Base-by-base conservation (phyloP, 1,139 yeast genomes). In the Taphrina wiesneri region DNA sequence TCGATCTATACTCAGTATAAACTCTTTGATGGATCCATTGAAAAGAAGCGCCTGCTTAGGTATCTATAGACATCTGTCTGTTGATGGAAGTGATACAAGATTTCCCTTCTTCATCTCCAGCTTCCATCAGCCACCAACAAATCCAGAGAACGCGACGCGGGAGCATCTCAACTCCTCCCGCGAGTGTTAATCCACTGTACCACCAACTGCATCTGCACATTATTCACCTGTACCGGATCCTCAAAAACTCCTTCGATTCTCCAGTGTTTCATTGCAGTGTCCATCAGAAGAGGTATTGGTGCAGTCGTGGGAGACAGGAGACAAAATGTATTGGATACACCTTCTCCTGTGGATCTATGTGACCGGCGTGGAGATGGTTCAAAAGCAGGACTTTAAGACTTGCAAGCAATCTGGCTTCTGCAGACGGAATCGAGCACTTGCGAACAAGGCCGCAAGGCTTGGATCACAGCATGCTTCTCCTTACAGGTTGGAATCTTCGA, bases 361-460 rank as follows among this genome's bases (percentile, higher is more conserved):
- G 23, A 21, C 52, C 15, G 47, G 56, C 7, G 65, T 54, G 49
- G 54, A 46, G 21, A 86, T 86, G 0, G 93, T 86, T 28, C 87
- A 90, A 74, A 83, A 83, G 13, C 85, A 86, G 72, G 77, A 91
- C 67, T 89, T 92, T 79, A 89, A 90, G 75, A 84, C 82, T 17
- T 93, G 99, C 77, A 85, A 80, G 11, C 86, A 88, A 72, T 83
- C 92, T 23, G 96, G 97, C 28, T 92, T 93, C 74, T 93, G 99
- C 75, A 78, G 82, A 62, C 81, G 99, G 74, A 90, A 93, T 73
- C 78, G 95, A 64, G 85, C 84, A 69, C 91, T 83, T 75, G 93
- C 95, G 1, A 73, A 75, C 17, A 76, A 80, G 61, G 81, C 87
- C 17, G 69, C 74, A 0, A 71, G 73, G 4, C 70, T 74, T 1